A percentile compares a stretch with the other conserved stretches of the same genome.
Evolutionary conservation across 768 basidiomycete species (phyloP).

Genomic region (Rhodosporidiobolus odoratus): DNA sequence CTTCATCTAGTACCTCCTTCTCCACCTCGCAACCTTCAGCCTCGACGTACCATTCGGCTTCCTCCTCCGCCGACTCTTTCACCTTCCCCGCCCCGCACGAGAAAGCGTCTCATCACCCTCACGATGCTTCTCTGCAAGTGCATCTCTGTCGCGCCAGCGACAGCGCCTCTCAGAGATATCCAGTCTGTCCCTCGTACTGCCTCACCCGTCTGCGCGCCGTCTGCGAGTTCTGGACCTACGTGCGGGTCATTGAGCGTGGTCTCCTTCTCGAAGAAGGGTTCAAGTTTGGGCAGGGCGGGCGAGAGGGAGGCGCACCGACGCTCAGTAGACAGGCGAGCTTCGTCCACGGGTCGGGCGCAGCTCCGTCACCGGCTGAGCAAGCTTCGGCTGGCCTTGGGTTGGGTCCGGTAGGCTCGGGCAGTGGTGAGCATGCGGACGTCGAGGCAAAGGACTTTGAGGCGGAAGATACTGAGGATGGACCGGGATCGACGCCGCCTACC

Average conservation of each 20-base stretch:
- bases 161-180: constrained; percentile 28
- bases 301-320: not conserved
- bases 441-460: constrained; percentile 33
- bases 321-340: constrained; percentile 6
- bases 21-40: not conserved
- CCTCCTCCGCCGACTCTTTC: constrained; percentile 22
- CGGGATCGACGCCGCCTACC: constrained; percentile 31
- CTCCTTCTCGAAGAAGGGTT: constrained; percentile 41
- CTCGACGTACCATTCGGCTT: not conserved
- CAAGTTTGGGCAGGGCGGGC: constrained; percentile 25
- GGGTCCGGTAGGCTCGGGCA: not conserved
- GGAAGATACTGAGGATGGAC: constrained; percentile 25
- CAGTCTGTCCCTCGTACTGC: constrained; percentile 42
- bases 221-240: constrained; percentile 44
- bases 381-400: not conserved
- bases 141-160: constrained; percentile 41
- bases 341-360: not conserved
- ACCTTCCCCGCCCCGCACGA: constrained; percentile 10
- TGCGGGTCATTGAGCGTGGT: constrained; percentile 39
- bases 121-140: constrained; percentile 31
- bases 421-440: not conserved
- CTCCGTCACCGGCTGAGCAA: not conserved
- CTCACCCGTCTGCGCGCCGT: constrained; percentile 40
- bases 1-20: not conserved
- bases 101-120: constrained; percentile 25